Evolutionary conservation across 148 eudicot genomes (phyloP).

Genomic region (Dysphania ambrosioides): DNA sequence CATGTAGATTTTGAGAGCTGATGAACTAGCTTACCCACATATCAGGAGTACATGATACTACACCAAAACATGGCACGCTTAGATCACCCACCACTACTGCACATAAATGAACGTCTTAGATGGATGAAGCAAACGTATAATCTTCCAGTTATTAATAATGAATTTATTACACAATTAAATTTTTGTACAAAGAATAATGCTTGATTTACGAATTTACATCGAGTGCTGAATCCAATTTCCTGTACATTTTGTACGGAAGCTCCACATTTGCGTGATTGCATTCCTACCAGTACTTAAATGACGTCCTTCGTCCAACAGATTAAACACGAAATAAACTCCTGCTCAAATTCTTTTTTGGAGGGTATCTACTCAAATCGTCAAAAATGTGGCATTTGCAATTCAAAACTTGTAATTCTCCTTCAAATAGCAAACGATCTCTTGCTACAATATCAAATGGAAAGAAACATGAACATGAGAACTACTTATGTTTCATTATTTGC

Average conservation of each 20-base stretch:
- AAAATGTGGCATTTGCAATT: conserved; percentile 5
- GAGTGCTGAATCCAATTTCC: not conserved
- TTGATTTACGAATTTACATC: conserved; percentile 3
- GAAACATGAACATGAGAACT: not conserved
- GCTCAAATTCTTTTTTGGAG: not conserved
- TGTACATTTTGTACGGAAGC: conserved; percentile 27
- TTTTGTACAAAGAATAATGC: conserved; percentile 17
- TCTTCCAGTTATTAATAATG: too few species aligned
- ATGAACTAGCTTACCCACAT: too few species aligned
- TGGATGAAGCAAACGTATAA: too few species aligned
- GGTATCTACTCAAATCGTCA: not conserved
- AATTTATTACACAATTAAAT: too few species aligned
- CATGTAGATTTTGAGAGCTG: too few species aligned
- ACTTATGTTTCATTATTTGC: too few species aligned
- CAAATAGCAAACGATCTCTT: conserved; percentile 85
- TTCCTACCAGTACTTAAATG: not conserved
- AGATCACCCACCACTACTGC: too few species aligned
- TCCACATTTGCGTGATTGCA: conserved; percentile 18
- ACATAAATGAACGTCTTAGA: too few species aligned
- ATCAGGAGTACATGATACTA: too few species aligned
- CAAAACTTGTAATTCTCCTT: conserved; percentile 81
- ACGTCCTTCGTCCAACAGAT: not conserved
- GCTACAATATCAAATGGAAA: conserved; percentile 50
- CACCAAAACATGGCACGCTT: too few species aligned
- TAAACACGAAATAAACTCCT: not conserved